These are phyloP conservation scores for Smallanthus sonchifolius DNA, from an alignment of 129 eudicot species.

Conservation along the genomic window DNA sequence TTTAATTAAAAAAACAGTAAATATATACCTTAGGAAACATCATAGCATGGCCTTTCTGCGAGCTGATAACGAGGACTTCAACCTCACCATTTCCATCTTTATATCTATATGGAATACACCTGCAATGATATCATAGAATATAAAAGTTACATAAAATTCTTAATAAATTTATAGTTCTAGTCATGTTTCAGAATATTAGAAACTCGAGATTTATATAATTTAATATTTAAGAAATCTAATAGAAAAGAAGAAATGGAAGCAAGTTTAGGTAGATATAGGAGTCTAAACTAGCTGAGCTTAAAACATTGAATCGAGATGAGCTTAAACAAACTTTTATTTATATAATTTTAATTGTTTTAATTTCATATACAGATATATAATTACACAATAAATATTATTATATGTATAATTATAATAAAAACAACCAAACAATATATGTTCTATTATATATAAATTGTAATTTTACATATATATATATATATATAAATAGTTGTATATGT, in stretches of 20 bases:
- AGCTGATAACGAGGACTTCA: constrained; percentile 78
- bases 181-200: background rate
- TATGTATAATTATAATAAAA: background rate
- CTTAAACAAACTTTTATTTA: background rate
- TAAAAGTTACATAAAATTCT: background rate
- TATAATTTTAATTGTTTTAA: background rate
- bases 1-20: background rate
- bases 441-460: no score
- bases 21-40: constrained; percentile 79
- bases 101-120: constrained; percentile 77
- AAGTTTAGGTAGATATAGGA: background rate
- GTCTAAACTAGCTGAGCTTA: background rate
- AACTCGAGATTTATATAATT: background rate
- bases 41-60: constrained; percentile 74
- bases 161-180: background rate
- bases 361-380: background rate
- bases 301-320: background rate
- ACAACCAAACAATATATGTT: no score
- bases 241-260: background rate
- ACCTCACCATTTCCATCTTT: constrained; percentile 39
- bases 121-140: constrained; percentile 22
- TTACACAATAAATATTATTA: background rate
- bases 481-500: background rate
- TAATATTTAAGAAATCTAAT: background rate
- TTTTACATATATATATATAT: background rate